Conservation (phyloP, 306 rosid species). For the Sophora flavescens region DNA sequence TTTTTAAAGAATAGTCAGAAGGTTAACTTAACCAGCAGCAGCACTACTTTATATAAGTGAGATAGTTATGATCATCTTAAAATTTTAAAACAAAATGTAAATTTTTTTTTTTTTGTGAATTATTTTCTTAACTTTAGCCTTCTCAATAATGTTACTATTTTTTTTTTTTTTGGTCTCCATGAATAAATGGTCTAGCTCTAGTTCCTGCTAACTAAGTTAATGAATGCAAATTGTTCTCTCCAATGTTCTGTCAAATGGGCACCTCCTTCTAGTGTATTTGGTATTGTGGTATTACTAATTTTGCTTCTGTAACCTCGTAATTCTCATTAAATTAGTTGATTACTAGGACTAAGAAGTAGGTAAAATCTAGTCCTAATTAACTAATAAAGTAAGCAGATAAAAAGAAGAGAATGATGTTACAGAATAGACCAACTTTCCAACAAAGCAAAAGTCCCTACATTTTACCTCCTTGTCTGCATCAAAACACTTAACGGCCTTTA, state of each 20-base stretch:
- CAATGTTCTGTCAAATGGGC: not conserved
- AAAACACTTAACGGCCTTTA: not conserved
- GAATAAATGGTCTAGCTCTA: too few species aligned
- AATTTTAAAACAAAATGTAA: too few species aligned
- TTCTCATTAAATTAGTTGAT: not conserved
- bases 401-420: not conserved
- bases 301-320: not conserved
- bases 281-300: not conserved
- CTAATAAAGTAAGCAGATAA: not conserved
- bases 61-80: too few species aligned
- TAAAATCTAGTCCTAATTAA: not conserved
- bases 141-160: not conserved
- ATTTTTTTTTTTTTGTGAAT: too few species aligned
- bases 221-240: too few species aligned
- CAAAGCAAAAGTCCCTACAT: not conserved
- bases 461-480: too few species aligned
- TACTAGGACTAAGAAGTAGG: not conserved
- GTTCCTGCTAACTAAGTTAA: too few species aligned
- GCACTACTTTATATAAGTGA: too few species aligned
- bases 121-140: too few species aligned
- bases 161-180: too few species aligned
- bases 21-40: too few species aligned
- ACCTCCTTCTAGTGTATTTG: not conserved
- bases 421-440: not conserved
- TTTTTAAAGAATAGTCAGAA: not conserved